Percentiles rank a stretch among this genome's conserved stretches.
These are phyloP conservation scores for Patellaria atrata DNA, from an alignment of 495 filamentous ascomycete genomes.

Conservation along the genomic window DNA sequence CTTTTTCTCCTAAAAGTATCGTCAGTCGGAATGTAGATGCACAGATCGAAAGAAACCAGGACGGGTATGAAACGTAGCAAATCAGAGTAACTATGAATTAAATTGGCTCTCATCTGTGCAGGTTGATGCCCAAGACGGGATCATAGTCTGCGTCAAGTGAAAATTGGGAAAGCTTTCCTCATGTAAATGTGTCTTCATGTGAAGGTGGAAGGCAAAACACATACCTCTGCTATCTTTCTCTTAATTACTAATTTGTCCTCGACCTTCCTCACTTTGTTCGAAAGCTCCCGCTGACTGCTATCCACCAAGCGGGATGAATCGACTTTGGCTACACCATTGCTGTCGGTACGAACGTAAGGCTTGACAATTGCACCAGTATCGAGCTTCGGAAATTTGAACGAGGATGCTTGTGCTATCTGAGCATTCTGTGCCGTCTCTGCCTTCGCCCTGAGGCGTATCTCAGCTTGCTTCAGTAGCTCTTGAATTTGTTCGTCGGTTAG, in stretches of 20 bases:
- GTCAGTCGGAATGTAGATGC: slow-evolving; percentile 21
- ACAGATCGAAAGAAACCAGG: slow-evolving; percentile 1
- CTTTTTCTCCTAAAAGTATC: slow-evolving; percentile 33
- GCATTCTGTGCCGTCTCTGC: slow-evolving; percentile 3
- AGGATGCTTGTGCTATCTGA: not conserved
- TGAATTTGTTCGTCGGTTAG: slow-evolving; percentile 46
- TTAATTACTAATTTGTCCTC: slow-evolving; percentile 31
- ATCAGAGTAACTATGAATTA: slow-evolving; percentile 99
- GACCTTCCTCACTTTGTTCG: slow-evolving; percentile 31
- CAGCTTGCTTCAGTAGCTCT: slow-evolving; percentile 49
- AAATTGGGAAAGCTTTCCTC: slow-evolving; percentile 55
- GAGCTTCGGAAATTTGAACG: slow-evolving; percentile 31
- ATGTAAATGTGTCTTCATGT: slow-evolving; percentile 25
- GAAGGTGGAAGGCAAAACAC: slow-evolving; percentile 12
- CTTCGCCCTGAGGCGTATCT: slow-evolving; percentile 37
- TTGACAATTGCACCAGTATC: slow-evolving; percentile 24
- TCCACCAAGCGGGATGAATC: slow-evolving; percentile 35
- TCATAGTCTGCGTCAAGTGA: slow-evolving; percentile 49
- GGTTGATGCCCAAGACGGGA: slow-evolving; percentile 64
- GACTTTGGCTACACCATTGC: slow-evolving; percentile 32
- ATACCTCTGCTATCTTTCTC: slow-evolving; percentile 33
- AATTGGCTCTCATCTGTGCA: slow-evolving; percentile 58
- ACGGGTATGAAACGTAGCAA: slow-evolving; percentile 8
- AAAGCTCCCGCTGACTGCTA: slow-evolving; percentile 28
- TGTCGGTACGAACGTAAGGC: slow-evolving; percentile 35